Percentiles rank a stretch among this genome's conserved stretches.
Conservation (phyloP, 352 stramenopile species). For the Pythium periplocum region DNA sequence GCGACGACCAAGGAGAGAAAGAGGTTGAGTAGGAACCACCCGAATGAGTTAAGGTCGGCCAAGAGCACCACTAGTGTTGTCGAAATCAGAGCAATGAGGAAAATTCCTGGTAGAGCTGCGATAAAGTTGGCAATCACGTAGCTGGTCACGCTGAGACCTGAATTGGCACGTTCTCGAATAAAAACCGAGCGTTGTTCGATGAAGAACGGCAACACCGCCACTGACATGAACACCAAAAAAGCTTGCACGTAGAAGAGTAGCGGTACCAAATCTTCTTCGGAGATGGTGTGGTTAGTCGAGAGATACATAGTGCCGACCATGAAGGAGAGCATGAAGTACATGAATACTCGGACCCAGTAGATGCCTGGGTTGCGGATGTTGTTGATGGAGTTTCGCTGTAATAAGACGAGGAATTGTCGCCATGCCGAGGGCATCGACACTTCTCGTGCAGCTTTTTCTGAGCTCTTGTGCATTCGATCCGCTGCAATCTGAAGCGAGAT, state of each 20-base stretch:
- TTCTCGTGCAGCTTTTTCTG: constrained; percentile 8
- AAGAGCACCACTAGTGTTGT: constrained; percentile 24
- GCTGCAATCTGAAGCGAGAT: background rate
- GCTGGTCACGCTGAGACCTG: constrained; percentile 40
- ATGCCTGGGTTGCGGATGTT: constrained; percentile 62
- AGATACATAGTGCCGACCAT: constrained; percentile 75
- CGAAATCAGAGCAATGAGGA: constrained; percentile 36
- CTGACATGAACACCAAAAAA: constrained; percentile 88
- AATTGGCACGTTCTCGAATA: constrained; percentile 61
- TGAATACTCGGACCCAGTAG: constrained; percentile 62
- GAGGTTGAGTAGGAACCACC: constrained; percentile 32
- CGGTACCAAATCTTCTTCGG: too few relatives aligned
- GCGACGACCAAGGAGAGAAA: constrained; percentile 45
- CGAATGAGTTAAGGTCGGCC: constrained; percentile 27
- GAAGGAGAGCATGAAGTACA: constrained; percentile 65
- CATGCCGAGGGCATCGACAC: constrained; percentile 16
- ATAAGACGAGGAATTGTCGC: constrained; percentile 38
- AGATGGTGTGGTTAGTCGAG: too few relatives aligned
- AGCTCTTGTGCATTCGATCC: background rate
- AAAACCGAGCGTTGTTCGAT: constrained; percentile 74
- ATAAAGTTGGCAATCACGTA: constrained; percentile 58
- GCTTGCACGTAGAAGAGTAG: constrained; percentile 79
- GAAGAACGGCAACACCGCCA: constrained; percentile 83
- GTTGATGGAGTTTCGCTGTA: constrained; percentile 55
- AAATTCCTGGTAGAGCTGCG: constrained; percentile 36